phyloP scores from a whole-genome alignment of 192 early-diverging fungal genomes.

The Nowakowskiella sp. region DNA sequence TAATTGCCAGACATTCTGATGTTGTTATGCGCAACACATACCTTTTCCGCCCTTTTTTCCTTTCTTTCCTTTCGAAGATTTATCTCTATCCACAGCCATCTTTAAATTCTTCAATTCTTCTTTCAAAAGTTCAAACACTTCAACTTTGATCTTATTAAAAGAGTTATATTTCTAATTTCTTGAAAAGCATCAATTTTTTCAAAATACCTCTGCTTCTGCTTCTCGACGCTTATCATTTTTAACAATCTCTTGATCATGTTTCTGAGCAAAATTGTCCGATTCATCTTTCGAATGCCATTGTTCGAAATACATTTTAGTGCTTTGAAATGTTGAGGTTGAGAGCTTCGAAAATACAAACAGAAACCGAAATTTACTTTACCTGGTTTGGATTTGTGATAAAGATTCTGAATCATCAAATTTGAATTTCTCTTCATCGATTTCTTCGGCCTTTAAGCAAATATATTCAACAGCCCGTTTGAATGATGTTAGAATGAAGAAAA shows the following conservation, averaged over 20 bases:
- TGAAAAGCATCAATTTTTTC: not conserved
- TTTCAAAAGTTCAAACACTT: constrained; percentile 50
- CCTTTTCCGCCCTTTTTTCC: constrained; percentile 37
- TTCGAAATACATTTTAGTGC: constrained; percentile 20
- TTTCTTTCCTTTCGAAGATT: constrained; percentile 46
- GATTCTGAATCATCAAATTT: constrained; percentile 44
- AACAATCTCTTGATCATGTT: constrained; percentile 57
- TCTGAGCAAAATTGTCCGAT: constrained; percentile 52
- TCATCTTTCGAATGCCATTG: constrained; percentile 54
- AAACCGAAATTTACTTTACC: constrained; percentile 24
- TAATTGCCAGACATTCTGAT: not conserved
- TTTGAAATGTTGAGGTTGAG: not conserved
- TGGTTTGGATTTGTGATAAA: constrained; percentile 27
- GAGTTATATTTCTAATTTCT: not conserved
- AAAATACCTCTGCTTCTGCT: constrained; percentile 51
- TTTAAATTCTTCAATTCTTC: constrained; percentile 56
- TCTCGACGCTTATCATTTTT: constrained; percentile 49
- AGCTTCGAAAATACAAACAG: not conserved
- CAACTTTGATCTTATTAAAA: constrained; percentile 37
- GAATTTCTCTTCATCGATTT: constrained; percentile 35
- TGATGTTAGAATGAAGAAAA: not conserved
- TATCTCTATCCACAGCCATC: constrained; percentile 44
- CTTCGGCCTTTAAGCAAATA: constrained; percentile 22
- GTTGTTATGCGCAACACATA: not conserved
- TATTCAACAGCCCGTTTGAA: not conserved